Evolutionary conservation across 2,329 filamentous ascomycete genomes (phyloP), one percentile per base, ranked within the genome.

Genomic region (Ilyonectria robusta): DNA sequence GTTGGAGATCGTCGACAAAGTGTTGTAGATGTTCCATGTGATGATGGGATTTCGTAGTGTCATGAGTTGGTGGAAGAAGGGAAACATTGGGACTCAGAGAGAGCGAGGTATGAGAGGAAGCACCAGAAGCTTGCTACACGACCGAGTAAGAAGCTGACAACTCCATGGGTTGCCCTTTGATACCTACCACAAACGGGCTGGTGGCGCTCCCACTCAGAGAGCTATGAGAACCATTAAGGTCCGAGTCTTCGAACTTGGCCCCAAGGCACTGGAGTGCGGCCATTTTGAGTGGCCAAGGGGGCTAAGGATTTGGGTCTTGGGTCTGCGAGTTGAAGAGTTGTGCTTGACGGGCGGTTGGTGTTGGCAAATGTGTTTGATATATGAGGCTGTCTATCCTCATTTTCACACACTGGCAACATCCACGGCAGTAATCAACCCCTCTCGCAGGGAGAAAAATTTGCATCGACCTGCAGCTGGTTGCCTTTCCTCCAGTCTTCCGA

Each of bases 41-140:
- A 62, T 75, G 71, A 11, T 76, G 71, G 8, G 73, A 76, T 47
- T 67, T 76, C 60, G 70, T 72, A 7, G 73, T 75, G 55, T 75
- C 73, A 66, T 75, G 73, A 3, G 73, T 76, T 15, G 71, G 66
- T 10, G 70, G 66, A 37, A 71, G 73, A 7, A 75, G 65, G 17
- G 61, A 74, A 21, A 68, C 62, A 42, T 73, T 69, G 31, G 73
- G 74, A 15, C 61, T 64, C 19, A 75, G 57, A 37, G 73, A 76
- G 10, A 75, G 35, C 2, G 73, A 75, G 31, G 73, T 75, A 23
- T 76, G 67, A 3, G 73, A 76, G 13, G 73, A 75, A 35, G 73
- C 66, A 50, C 70, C 73, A n/a, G 73, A 75, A n/a, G 73, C 53
- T 53, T 75, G 69, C 72, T 75, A 33, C 15, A 37, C 3, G 17